Conservation (phyloP, 2,329 filamentous ascomycete species). For the Cadophora sp. region DNA sequence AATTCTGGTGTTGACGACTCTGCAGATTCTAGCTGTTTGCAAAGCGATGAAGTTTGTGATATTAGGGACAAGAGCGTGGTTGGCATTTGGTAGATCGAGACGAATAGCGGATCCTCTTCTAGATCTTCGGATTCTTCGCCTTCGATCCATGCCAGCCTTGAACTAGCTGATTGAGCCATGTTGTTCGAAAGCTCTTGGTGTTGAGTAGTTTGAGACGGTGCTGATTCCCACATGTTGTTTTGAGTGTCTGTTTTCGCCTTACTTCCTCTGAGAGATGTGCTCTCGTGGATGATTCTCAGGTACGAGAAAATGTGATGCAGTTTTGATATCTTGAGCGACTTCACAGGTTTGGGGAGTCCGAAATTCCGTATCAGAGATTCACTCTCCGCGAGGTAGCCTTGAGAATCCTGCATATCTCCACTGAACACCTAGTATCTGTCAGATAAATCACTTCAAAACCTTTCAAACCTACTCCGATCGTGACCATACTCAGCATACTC, state of each 20-base stretch:
- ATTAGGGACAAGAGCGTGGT: constrained; percentile 28
- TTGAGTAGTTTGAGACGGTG: neutral
- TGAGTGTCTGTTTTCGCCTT: neutral
- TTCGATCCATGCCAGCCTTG: constrained; percentile 24
- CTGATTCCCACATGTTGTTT: neutral
- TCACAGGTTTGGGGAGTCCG: constrained; percentile 26
- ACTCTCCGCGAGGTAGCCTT: constrained; percentile 27
- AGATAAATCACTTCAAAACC: neutral
- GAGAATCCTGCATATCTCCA: constrained; percentile 29
- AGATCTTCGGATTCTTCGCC: constrained; percentile 26
- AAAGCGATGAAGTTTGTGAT: constrained; percentile 29
- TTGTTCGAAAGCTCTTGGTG: constrained; percentile 3
- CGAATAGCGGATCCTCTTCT: constrained; percentile 29
- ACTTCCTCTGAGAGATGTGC: constrained; percentile 23
- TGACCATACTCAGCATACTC: constrained; percentile 31
- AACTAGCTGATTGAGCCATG: constrained; percentile 7
- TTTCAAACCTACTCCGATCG: constrained; percentile 26
- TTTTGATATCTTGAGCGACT: constrained; percentile 31
- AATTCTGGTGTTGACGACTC: constrained; percentile 26
- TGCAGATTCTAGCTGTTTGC: constrained; percentile 23
- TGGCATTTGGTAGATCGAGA: constrained; percentile 32
- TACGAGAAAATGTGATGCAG: constrained; percentile 32
- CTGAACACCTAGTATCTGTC: constrained; percentile 22
- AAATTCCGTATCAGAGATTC: constrained; percentile 27
- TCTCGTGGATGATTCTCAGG: constrained; percentile 31